Evolutionary conservation across 495 filamentous ascomycete species (phyloP).

Genomic region (Gamarada debralockiae): DNA sequence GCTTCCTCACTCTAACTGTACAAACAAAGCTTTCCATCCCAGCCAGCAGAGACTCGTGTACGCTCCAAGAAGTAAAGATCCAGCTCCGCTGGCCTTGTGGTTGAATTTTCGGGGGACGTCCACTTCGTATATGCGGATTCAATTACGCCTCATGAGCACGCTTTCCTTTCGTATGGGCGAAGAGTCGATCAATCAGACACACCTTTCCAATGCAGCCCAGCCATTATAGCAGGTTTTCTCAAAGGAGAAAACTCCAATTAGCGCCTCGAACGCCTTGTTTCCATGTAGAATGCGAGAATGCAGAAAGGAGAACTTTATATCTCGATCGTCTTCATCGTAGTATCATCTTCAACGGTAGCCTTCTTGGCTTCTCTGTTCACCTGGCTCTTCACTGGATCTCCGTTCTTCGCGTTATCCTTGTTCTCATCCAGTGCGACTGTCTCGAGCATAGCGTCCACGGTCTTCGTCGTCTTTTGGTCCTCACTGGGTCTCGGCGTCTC

Average conservation of each 20-base stretch:
- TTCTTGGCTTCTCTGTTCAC: constrained; percentile 29
- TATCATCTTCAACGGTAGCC: constrained; percentile 34
- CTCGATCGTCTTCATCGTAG: constrained; percentile 56
- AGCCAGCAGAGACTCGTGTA: constrained; percentile 13
- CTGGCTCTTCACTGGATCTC: constrained; percentile 17
- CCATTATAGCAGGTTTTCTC: constrained; percentile 16
- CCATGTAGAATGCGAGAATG: constrained; percentile 14
- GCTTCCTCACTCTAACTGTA: constrained; percentile 17
- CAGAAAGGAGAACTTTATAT: constrained; percentile 33
- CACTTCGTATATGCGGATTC: constrained; percentile 13
- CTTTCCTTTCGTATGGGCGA: neutral
- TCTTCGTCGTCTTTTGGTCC: constrained; percentile 30
- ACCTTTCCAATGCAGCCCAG: constrained; percentile 22
- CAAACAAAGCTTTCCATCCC: constrained; percentile 17
- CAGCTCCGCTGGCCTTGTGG: constrained; percentile 12
- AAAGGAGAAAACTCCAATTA: constrained; percentile 2
- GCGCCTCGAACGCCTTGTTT: constrained; percentile 20
- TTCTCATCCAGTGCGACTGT: constrained; percentile 27
- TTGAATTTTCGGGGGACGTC: constrained; percentile 1
- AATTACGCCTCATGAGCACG: constrained; percentile 21
- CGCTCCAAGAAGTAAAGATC: constrained; percentile 3
- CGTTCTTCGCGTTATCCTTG: constrained; percentile 22
- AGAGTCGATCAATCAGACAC: constrained; percentile 3
- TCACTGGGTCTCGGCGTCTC: constrained; percentile 47
- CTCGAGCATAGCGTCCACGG: constrained; percentile 19